Conservation (phyloP, 2,329 filamentous ascomycete species). For the Phaeosphaeriaceae sp. region DNA sequence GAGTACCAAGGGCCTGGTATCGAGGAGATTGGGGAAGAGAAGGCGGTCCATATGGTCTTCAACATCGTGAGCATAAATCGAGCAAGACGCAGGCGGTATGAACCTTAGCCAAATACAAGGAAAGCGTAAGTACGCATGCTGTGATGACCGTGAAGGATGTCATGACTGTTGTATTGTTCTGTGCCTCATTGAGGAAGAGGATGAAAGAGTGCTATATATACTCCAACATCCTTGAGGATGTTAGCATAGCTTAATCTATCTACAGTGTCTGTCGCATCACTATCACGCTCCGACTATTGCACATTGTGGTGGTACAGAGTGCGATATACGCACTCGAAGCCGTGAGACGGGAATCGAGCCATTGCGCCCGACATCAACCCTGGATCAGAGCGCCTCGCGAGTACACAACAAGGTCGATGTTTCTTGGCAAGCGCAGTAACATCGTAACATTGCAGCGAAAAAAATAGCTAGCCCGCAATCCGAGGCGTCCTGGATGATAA, state of each 20-base stretch:
- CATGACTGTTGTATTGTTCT: neutral
- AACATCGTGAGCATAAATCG: neutral
- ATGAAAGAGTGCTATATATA: neutral
- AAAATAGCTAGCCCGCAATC: neutral
- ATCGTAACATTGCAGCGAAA: neutral
- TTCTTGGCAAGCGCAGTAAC: neutral
- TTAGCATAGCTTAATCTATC: no score
- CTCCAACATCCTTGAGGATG: neutral
- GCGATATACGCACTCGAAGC: neutral
- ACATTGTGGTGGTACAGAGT: neutral
- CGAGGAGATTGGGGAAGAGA: constrained; percentile 14
- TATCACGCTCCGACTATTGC: no score
- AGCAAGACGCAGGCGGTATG: no score
- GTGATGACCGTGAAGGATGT: neutral
- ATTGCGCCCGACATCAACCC: neutral
- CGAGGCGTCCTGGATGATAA: neutral
- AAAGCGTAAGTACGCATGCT: neutral
- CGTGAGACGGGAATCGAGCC: neutral
- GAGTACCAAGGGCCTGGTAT: constrained; percentile 43
- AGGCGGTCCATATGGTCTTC: constrained; percentile 5
- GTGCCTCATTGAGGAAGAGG: neutral
- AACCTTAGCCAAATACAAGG: constrained; percentile 2
- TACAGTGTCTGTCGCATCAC: no score
- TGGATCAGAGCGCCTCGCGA: neutral
- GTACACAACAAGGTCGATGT: neutral